Conservation (phyloP, 2,329 filamentous ascomycete genomes). For the Xylaria polymorpha region DNA sequence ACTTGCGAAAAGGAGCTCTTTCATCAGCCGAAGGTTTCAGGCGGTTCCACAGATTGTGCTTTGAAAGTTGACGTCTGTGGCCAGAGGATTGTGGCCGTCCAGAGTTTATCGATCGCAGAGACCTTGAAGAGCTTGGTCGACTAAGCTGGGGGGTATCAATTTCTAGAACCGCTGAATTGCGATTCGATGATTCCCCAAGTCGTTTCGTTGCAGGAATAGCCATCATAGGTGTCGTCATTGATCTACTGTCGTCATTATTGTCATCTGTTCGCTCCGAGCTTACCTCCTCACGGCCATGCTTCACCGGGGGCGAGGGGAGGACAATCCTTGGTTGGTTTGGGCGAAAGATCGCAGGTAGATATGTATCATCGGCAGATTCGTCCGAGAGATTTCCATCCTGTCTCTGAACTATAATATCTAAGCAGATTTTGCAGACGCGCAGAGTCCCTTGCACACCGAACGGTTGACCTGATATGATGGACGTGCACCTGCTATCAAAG, state of each 20-base stretch:
- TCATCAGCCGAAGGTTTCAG: conserved; percentile 80
- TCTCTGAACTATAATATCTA: conserved; percentile 89
- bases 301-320: conserved; percentile 50
- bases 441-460: conserved; percentile 89
- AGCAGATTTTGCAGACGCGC: conserved; percentile 91
- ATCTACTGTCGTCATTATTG: conserved; percentile 60
- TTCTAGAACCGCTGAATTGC: conserved; percentile 89
- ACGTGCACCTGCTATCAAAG: conserved; percentile 96
- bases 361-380: conserved; percentile 81
- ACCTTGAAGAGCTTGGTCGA: conserved; percentile 93
- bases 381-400: conserved; percentile 89
- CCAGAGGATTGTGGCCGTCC: conserved; percentile 80
- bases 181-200: conserved; percentile 79
- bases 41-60: conserved; percentile 82
- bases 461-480: conserved; percentile 84
- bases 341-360: conserved; percentile 72
- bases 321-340: conserved; percentile 61
- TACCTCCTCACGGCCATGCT: conserved; percentile 55
- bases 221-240: conserved; percentile 76
- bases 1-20: conserved; percentile 86
- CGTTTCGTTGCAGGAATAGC: conserved; percentile 73
- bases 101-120: conserved; percentile 77
- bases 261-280: conserved; percentile 58
- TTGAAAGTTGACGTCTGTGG: conserved; percentile 88
- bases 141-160: conserved; percentile 86